Conservation (phyloP, 2,329 filamentous ascomycete genomes). For the Gnomoniopsis smithogilvyi region DNA sequence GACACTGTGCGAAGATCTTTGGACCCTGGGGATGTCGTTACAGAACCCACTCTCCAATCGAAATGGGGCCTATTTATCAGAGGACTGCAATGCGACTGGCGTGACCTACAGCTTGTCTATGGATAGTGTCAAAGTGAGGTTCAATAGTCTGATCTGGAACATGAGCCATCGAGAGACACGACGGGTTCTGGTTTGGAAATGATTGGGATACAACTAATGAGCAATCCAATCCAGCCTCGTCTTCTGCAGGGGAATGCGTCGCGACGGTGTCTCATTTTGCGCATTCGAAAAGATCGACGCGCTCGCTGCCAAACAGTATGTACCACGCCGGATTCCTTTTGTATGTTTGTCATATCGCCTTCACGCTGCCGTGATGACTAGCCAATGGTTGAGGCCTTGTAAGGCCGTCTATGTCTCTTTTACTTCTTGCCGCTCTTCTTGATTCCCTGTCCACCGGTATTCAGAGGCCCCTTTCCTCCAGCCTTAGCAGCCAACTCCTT, state of each 20-base stretch:
- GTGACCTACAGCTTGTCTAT: not conserved
- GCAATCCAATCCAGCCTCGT: not conserved
- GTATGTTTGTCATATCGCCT: not conserved
- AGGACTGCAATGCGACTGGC: not conserved
- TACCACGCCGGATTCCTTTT: conserved; percentile 20
- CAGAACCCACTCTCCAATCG: not conserved
- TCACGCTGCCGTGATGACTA: not conserved
- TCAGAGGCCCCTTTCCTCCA: conserved; percentile 84
- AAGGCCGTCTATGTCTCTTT: conserved; percentile 19
- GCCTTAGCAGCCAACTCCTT: conserved; percentile 82
- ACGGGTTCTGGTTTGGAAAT: too few species aligned
- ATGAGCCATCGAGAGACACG: not conserved
- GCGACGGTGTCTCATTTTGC: not conserved
- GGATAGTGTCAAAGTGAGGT: not conserved
- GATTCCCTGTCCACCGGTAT: conserved; percentile 81
- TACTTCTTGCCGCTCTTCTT: conserved; percentile 99
- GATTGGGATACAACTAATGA: too few species aligned
- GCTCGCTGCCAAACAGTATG: not conserved
- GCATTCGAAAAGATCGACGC: not conserved
- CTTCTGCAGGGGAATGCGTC: not conserved
- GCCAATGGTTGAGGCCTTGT: too few species aligned
- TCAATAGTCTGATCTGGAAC: not conserved
- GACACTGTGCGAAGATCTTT: not conserved
- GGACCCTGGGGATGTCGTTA: not conserved
- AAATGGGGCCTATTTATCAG: not conserved